Percentiles rank a stretch among this genome's conserved stretches.
These are phyloP conservation scores for Schizosaccharomyces cryophilus DNA, from an alignment of 805 yeast species.

Conservation along the genomic window DNA sequence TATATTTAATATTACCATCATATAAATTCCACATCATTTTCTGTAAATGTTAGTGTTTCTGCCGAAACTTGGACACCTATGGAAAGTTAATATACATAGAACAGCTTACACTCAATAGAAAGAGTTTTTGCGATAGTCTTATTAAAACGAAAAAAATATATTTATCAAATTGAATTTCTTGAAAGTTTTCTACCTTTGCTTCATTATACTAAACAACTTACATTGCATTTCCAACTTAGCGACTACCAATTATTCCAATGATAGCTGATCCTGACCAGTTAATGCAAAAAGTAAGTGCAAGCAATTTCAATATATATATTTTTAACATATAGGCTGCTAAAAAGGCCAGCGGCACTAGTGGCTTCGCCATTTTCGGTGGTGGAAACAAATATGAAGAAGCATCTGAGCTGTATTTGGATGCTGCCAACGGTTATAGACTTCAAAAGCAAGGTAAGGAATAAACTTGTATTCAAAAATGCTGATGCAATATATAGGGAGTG, in stretches of 20 bases:
- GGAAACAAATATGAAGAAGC: constrained; percentile 61
- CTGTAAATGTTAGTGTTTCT: too few relatives aligned
- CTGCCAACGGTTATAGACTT: constrained; percentile 72
- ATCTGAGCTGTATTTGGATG: constrained; percentile 67
- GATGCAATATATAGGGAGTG: constrained; percentile 15
- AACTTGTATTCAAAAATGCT: too few relatives aligned
- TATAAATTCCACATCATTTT: too few relatives aligned
- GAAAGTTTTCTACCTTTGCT: background rate
- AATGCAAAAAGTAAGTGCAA: background rate
- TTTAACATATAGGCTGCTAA: constrained; percentile 12
- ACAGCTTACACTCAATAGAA: too few relatives aligned
- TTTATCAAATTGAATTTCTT: background rate
- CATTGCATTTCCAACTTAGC: background rate
- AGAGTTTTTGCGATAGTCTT: too few relatives aligned
- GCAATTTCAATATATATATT: background rate
- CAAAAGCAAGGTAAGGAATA: constrained; percentile 20
- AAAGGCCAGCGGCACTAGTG: constrained; percentile 12
- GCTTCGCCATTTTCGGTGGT: constrained; percentile 27
- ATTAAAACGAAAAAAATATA: background rate
- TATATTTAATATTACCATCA: too few relatives aligned
- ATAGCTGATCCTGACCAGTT: constrained; percentile 1
- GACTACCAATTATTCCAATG: background rate
- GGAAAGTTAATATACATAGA: too few relatives aligned
- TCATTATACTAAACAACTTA: background rate
- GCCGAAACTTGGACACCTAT: too few relatives aligned